Conservation (phyloP, 1,139 yeast species). For the Sporopachydermia cereana region DNA sequence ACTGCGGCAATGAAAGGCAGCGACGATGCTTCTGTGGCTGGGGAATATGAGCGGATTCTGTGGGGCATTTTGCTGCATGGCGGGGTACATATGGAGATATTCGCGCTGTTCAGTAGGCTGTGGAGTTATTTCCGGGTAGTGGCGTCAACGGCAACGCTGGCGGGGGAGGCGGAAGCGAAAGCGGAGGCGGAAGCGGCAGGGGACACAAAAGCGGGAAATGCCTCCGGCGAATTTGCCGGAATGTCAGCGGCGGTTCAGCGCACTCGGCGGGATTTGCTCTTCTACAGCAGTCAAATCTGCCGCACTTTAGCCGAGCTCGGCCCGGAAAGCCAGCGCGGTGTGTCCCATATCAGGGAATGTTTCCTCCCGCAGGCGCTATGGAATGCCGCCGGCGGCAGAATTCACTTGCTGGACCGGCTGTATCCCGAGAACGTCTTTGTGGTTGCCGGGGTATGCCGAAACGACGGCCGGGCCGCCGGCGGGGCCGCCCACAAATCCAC, state of each 20-base stretch:
- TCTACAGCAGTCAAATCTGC: not conserved
- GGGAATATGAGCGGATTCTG: conserved; percentile 17
- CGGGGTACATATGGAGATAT: not conserved
- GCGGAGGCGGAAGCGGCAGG: not conserved
- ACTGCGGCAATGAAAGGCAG: not conserved
- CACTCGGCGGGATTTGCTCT: not conserved
- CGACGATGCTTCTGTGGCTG: conserved; percentile 11
- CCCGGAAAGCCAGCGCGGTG: not conserved
- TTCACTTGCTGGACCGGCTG: not conserved
- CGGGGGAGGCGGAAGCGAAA: not conserved
- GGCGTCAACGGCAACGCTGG: not conserved
- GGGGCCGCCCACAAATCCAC: not conserved
- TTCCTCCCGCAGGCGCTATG: not conserved
- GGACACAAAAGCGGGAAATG: too few relatives aligned
- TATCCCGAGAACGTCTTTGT: not conserved
- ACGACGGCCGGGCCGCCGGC: not conserved
- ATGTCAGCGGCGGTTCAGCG: not conserved
- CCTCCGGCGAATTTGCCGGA: too few relatives aligned
- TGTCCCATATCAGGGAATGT: too few relatives aligned
- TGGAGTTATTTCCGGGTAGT: not conserved
- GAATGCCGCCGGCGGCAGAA: not conserved
- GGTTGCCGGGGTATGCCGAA: too few relatives aligned
- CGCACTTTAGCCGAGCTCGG: not conserved
- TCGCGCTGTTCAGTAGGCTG: not conserved
- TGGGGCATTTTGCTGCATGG: conserved; percentile 16